Conservation (phyloP, 1,284 basidiomycete genomes). For the Irpex sp. region DNA sequence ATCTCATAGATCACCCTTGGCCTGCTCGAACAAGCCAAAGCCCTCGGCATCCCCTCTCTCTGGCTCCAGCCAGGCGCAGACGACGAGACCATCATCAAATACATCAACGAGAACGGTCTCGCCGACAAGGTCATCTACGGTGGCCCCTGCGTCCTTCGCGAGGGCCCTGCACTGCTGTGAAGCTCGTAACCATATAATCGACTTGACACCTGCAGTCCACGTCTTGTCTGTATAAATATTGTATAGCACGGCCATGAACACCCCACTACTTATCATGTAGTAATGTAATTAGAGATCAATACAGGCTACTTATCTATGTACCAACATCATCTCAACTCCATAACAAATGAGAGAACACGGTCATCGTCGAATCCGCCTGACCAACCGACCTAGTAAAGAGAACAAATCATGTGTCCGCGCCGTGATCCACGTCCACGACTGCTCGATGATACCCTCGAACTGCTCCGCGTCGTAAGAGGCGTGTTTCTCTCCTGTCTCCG, state of each 20-base stretch:
- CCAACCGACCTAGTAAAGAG: constrained; percentile 37
- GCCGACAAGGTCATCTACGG: constrained; percentile 63
- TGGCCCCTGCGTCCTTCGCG: constrained; percentile 72
- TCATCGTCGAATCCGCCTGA: constrained; percentile 25
- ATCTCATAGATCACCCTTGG: constrained; percentile 66
- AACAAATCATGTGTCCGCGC: constrained; percentile 33
- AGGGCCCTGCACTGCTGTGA: constrained; percentile 55
- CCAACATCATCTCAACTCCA: no score
- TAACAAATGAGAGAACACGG: constrained; percentile 11
- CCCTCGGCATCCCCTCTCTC: constrained; percentile 58
- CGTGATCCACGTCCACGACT: constrained; percentile 55
- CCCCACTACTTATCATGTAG: background rate
- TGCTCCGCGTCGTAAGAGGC: constrained; percentile 50
- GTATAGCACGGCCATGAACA: background rate
- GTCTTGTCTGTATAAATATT: no score
- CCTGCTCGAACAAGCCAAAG: constrained; percentile 62
- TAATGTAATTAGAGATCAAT: background rate
- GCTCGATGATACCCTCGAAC: constrained; percentile 45
- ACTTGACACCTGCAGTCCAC: no score
- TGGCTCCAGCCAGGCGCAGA: constrained; percentile 89
- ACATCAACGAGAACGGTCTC: constrained; percentile 52
- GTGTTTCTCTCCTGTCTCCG: constrained; percentile 33
- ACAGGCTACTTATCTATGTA: background rate
- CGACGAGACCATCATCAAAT: constrained; percentile 49
- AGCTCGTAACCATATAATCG: constrained; percentile 18